A percentile compares a stretch with the other conserved stretches of the same genome.
These are phyloP conservation scores for Scutellaria galericulata DNA, from an alignment of 257 asterid genomes.

Conservation along the genomic window DNA sequence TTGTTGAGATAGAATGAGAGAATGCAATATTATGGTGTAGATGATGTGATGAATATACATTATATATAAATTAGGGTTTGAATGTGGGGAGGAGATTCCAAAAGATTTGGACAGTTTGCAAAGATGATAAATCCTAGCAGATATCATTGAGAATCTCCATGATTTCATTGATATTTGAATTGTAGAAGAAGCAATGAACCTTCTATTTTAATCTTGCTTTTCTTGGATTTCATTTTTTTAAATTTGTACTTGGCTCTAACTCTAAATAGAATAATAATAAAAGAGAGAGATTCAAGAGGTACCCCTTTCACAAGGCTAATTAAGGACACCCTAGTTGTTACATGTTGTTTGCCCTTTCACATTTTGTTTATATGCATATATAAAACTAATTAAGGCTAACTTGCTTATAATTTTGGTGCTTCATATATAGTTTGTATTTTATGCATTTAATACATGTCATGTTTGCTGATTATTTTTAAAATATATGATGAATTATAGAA, in stretches of 20 bases:
- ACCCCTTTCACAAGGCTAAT: conserved; percentile 32
- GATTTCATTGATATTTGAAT: conserved; percentile 45
- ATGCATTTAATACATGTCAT: too few species aligned
- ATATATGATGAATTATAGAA: too few species aligned
- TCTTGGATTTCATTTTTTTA: conserved; percentile 3
- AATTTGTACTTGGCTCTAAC: conserved; percentile 3
- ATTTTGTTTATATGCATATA: neutral
- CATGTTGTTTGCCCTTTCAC: conserved; percentile 27
- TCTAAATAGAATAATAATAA: neutral
- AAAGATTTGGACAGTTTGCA: conserved; percentile 48
- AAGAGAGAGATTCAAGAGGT: neutral
- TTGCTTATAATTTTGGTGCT: neutral
- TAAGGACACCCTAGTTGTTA: conserved; percentile 15
- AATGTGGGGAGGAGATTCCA: conserved; percentile 36
- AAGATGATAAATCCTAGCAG: conserved; percentile 43
- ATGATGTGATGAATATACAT: neutral
- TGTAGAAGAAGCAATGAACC: conserved; percentile 49
- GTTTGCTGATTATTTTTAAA: too few species aligned
- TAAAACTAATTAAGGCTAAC: conserved; percentile 1
- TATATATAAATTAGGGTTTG: neutral
- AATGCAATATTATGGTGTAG: neutral
- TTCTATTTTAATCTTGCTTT: conserved; percentile 18
- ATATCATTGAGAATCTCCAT: conserved; percentile 47
- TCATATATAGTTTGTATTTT: too few species aligned
- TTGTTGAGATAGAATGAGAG: neutral